A percentile compares a stretch with the other conserved stretches of the same genome.
phyloP scores from a whole-genome alignment of 768 basidiomycete genomes.

The Amanita pallidorosea region DNA sequence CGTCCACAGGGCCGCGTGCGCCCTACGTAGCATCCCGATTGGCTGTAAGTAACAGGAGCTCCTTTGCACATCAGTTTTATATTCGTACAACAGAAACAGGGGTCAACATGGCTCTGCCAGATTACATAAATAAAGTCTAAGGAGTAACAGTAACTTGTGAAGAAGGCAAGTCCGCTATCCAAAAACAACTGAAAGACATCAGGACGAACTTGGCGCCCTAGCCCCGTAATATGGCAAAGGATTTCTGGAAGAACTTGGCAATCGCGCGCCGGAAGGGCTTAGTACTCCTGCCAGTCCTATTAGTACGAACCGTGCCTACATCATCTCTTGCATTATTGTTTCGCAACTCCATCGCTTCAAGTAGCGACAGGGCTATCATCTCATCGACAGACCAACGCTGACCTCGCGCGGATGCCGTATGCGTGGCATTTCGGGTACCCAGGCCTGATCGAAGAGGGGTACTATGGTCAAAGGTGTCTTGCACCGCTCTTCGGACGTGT shows the following conservation, averaged over 20 bases:
- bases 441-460: not conserved
- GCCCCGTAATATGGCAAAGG: not conserved
- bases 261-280: not conserved
- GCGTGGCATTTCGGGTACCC: not conserved
- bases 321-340: not conserved
- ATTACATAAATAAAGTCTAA: not conserved
- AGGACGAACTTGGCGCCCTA: not conserved
- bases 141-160: too few relatives aligned
- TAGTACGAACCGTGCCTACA: not conserved
- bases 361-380: conserved; percentile 17
- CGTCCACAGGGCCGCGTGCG: not conserved
- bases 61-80: too few relatives aligned
- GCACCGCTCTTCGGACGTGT: not conserved
- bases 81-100: too few relatives aligned
- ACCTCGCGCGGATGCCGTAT: not conserved
- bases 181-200: not conserved
- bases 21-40: not conserved
- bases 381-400: conserved; percentile 10
- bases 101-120: too few relatives aligned
- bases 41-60: not conserved
- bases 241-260: not conserved
- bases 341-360: conserved; percentile 21
- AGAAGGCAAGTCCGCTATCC: not conserved
- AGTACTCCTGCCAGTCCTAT: not conserved
- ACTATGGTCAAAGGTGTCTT: not conserved